Percentiles rank a stretch among this genome's conserved stretches.
phyloP scores from a whole-genome alignment of 306 rosid species.

The Rubus parviflorus region DNA sequence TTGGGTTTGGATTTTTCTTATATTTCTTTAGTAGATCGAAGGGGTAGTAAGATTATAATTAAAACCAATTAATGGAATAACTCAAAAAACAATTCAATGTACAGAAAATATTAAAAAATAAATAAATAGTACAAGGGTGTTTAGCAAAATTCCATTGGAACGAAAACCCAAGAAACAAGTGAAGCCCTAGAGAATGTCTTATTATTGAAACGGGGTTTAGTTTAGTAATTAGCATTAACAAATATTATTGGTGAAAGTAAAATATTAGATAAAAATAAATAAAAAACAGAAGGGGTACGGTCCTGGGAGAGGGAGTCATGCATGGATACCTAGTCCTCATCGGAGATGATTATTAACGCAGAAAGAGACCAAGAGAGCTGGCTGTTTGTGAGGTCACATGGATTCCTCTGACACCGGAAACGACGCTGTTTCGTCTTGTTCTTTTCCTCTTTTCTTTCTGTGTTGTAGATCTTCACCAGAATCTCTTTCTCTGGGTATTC shows the following conservation, averaged over 20 bases:
- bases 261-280: not conserved
- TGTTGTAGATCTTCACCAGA: constrained; percentile 51
- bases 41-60: constrained; percentile 20
- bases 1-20: constrained; percentile 43
- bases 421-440: constrained; percentile 25
- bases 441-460: constrained; percentile 10
- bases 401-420: constrained; percentile 71
- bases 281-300: constrained; percentile 11
- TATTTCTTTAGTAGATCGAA: constrained; percentile 29
- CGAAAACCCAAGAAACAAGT: constrained; percentile 35
- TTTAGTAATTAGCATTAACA: constrained; percentile 12
- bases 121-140: constrained; percentile 23
- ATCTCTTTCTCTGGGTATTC: constrained; percentile 39
- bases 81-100: not conserved
- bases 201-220: constrained; percentile 25
- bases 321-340: constrained; percentile 28
- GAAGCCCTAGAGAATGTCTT: constrained; percentile 58
- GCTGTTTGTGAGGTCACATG: constrained; percentile 70
- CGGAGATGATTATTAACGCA: constrained; percentile 37
- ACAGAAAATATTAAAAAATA: not conserved
- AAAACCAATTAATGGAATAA: constrained; percentile 17
- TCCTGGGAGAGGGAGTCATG: constrained; percentile 38
- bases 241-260: constrained; percentile 10
- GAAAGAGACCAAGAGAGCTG: constrained; percentile 31
- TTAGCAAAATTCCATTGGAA: constrained; percentile 43